phyloP scores from a whole-genome alignment of 2,329 filamentous ascomycete species.

The Fonsecaea multimorphosa region DNA sequence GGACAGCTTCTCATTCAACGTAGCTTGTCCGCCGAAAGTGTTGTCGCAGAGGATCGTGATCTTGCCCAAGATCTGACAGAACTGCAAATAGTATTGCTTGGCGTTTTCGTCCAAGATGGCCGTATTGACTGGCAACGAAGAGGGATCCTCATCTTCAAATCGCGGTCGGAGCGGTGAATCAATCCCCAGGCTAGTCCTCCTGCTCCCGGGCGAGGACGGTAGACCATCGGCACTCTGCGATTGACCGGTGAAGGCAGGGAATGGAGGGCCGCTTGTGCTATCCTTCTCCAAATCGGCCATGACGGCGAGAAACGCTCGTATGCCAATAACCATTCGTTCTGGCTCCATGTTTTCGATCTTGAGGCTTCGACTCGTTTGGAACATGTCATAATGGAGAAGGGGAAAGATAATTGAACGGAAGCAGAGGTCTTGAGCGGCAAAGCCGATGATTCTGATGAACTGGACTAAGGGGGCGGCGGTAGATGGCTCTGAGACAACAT shows the following conservation, averaged over 20 bases:
- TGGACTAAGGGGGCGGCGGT: constrained; percentile 91
- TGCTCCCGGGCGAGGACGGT: constrained; percentile 45
- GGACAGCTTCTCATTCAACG: constrained; percentile 92
- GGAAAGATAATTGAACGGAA: constrained; percentile 94
- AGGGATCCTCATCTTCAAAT: constrained; percentile 43
- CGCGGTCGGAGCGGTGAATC: constrained; percentile 44
- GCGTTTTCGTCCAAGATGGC: constrained; percentile 73
- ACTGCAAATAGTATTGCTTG: constrained; percentile 84
- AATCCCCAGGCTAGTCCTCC: constrained; percentile 47
- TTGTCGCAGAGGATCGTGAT: constrained; percentile 97
- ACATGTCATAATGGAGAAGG: constrained; percentile 89
- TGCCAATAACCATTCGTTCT: constrained; percentile 96
- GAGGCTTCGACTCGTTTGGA: constrained; percentile 75
- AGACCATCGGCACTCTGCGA: constrained; percentile 45
- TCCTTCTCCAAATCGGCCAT: constrained; percentile 91
- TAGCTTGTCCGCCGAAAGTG: constrained; percentile 93
- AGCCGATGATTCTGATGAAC: constrained; percentile 91
- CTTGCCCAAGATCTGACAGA: constrained; percentile 93
- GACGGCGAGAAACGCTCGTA: constrained; percentile 88
- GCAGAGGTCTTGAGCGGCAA: constrained; percentile 90
- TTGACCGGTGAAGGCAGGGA: constrained; percentile 68
- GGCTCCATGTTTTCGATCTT: constrained; percentile 93
- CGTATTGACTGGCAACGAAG: constrained; percentile 59
- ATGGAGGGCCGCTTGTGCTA: constrained; percentile 77
- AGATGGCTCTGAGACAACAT: constrained; percentile 81